Base-by-base conservation (phyloP, 345 rosid species). In the Noccaea bulbosa region DNA sequence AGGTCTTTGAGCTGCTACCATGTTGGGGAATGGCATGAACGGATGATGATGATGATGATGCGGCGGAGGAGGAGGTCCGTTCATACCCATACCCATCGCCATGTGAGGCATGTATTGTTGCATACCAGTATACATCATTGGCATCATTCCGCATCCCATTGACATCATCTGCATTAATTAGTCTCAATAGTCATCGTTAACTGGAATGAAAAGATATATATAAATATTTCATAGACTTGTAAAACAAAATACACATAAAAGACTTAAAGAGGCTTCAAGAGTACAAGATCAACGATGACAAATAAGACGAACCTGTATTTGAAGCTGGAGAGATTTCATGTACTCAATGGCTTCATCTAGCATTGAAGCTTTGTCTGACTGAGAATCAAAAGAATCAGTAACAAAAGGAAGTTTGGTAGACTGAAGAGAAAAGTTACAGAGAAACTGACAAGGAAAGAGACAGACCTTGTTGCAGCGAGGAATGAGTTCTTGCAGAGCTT, bases 141-240 rank as follows among this genome's bases (percentile, higher is more conserved):
- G 92, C 43, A 83, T 84, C 84, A 88, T 76, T 68, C 97, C 78
- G 49, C 92, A 87, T 78, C 95, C 91, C 92, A 88, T 83, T 73
- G 95, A 91, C 95, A 91, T 91, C 85, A 86, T 84, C 94, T 90
- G 81, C 73, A 72, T 16, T 12, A 48, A 73, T 16, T 12, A 48
- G 56, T 65, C 43, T 37, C 61, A 62, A 27, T 27, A 27, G 3
- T 27, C 30, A 27, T 68, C 60, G 61, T 49, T 44, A 72, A 53
- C 69, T 62, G 10, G 22, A 24, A 52, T 47, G 56, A 27, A 5
- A 57, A 56, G 4, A 7, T 33, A 10, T 20, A 10, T 20, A 54
- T 27, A 27, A 27, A 54, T 32, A 1, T 55, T 44, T 55, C 48
- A 69, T n/a, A 24, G 38, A 57, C 73, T 46, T 32, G 5, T 9